Base-by-base conservation (phyloP, 345 rosid genomes). In the Ailanthus altissimus region DNA sequence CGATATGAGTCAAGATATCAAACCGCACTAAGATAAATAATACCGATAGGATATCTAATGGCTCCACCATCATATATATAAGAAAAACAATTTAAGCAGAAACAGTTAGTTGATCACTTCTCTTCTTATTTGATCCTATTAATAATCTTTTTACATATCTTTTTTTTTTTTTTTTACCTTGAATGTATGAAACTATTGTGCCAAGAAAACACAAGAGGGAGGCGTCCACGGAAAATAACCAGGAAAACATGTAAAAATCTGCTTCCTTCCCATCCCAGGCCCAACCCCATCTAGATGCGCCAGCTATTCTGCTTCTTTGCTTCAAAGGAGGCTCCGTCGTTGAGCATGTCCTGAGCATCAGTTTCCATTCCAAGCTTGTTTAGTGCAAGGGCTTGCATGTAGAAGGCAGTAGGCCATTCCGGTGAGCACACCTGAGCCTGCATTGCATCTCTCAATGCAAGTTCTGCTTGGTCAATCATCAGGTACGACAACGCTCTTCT, bases 381-480 rank as follows among this genome's bases (percentile, higher is more conserved):
- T 36, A 95, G 94, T 28, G 99, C 99, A 71, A 95, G 89, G 54
- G 99, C 97, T 82, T 95, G 99, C 87, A 93, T 77, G 84, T 95
- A 95, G 87, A 95, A 95, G 21, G 99, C 99, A 16, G 98, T 92
- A 5, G 98, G 97, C 98, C 99, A 95, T 81, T 95, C 98, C 0
- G 99, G 98, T 68, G 88, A 77, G 89, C 99, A 95, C 45, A 93
- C 98, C 75, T 95, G 99, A 60, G 99, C 97, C 80, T 95, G 99
- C 99, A 95, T 95, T 25, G 99, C 99, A 56, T 95, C 99, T 78
- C 99, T 92, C 83, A 95, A 70, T 2, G 99, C 94, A 61, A 91
- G 91, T 88, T 95, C 98, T 14, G 93, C 89, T 85, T 91, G 92
- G 71, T 84, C 98, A 13, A 85, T 84, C 96, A 95, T 92, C 86